A percentile compares a stretch with the other conserved stretches of the same genome.
phyloP scores from a whole-genome alignment of 2,329 filamentous ascomycete genomes.

The Epichloe sylvatica region DNA sequence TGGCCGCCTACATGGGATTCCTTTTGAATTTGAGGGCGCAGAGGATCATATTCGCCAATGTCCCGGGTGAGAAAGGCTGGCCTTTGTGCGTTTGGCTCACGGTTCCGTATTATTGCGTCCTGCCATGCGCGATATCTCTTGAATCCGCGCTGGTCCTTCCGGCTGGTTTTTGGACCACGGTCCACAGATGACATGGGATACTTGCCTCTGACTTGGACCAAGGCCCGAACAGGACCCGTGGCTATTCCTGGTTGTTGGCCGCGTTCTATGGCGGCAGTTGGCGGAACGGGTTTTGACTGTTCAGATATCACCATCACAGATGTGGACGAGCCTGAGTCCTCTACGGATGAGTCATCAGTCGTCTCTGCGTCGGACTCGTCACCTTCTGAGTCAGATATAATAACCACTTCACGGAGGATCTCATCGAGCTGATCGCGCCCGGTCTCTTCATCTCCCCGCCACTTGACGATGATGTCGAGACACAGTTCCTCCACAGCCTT shows the following conservation, averaged over 20 bases:
- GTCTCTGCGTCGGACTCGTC: slow-evolving; percentile 27
- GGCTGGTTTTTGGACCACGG: slow-evolving; percentile 10
- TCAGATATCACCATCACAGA: slow-evolving; percentile 9
- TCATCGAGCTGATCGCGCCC: slow-evolving; percentile 54
- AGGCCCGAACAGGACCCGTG: background rate
- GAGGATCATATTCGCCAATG: slow-evolving; percentile 3
- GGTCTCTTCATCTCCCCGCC: slow-evolving; percentile 58
- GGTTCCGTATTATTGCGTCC: slow-evolving; percentile 22
- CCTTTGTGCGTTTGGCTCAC: slow-evolving; percentile 8
- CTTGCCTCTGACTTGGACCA: slow-evolving; percentile 8
- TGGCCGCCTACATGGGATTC: slow-evolving; percentile 3
- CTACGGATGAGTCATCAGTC: slow-evolving; percentile 19
- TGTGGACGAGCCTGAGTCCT: slow-evolving; percentile 9
- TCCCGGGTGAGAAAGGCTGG: slow-evolving; percentile 9
- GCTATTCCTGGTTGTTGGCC: slow-evolving; percentile 2
- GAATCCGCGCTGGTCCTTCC: slow-evolving; percentile 30
- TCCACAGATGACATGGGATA: slow-evolving; percentile 10
- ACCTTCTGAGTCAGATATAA: slow-evolving; percentile 48
- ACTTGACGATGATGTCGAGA: slow-evolving; percentile 53
- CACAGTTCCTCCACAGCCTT: slow-evolving; percentile 48
- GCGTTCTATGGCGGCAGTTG: background rate
- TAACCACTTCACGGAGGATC: slow-evolving; percentile 51
- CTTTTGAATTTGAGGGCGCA: slow-evolving; percentile 1
- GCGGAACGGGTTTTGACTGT: slow-evolving; percentile 1
- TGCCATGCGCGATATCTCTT: slow-evolving; percentile 33